A percentile compares a stretch with the other conserved stretches of the same genome.
phyloP scores from a whole-genome alignment of 108 stramenopile species.

The Schizochytrium sp. region DNA sequence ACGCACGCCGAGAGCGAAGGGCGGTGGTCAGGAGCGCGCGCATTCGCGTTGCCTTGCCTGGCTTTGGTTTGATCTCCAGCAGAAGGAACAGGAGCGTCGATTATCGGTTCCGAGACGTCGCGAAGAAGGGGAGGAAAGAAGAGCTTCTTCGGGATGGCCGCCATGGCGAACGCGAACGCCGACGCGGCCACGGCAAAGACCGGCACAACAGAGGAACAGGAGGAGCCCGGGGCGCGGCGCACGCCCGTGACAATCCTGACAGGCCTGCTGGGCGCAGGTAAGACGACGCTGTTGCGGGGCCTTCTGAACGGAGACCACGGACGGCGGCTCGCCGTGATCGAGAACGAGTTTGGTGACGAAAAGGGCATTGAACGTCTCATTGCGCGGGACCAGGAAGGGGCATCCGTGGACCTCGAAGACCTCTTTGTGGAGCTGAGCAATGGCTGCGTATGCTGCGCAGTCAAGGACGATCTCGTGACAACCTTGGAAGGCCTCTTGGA shows the following conservation, averaged over 20 bases:
- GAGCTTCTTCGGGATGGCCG: neutral
- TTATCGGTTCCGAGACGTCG: too few species aligned
- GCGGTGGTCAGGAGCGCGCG: too few species aligned
- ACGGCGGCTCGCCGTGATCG: slow-evolving; percentile 17
- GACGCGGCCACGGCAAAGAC: neutral
- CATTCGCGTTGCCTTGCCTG: too few species aligned
- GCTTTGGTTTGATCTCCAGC: too few species aligned
- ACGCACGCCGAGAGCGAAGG: too few species aligned
- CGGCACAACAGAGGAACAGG: neutral
- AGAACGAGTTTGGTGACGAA: slow-evolving; percentile 27
- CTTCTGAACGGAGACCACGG: slow-evolving; percentile 21
- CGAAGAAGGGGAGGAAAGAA: neutral
- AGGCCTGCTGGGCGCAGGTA: slow-evolving; percentile 45
- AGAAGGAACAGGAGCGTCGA: too few species aligned
- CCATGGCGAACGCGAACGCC: neutral
- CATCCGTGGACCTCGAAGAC: slow-evolving; percentile 25
- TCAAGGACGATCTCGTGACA: slow-evolving; percentile 17
- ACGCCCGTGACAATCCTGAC: slow-evolving; percentile 46
- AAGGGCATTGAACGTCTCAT: slow-evolving; percentile 17
- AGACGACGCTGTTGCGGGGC: slow-evolving; percentile 34
- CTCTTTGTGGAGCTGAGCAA: slow-evolving; percentile 21
- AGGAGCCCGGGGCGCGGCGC: neutral
- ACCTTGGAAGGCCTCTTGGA: slow-evolving; percentile 10
- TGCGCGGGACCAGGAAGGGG: slow-evolving; percentile 23
- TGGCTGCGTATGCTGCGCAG: slow-evolving; percentile 26